phyloP scores from a whole-genome alignment of 192 early-diverging fungal genomes.

The Mortierella claussenii region DNA sequence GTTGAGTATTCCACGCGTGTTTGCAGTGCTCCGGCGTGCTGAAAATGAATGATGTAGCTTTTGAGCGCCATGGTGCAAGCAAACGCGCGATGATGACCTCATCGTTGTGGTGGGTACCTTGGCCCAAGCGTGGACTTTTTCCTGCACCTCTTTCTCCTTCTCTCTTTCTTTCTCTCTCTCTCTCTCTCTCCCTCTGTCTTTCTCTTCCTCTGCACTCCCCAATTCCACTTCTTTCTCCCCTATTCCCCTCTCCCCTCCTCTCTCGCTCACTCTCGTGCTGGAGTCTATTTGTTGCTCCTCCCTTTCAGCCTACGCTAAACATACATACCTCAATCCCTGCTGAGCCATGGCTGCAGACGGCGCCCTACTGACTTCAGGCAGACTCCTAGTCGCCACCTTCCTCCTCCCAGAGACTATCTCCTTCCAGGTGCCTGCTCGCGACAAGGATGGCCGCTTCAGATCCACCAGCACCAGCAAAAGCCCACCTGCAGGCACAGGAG shows the following conservation, averaged over 20 bases:
- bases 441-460: conserved; percentile 53
- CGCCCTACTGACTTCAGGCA: conserved; percentile 44
- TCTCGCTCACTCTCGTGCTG: too few species aligned
- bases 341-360: conserved; percentile 26
- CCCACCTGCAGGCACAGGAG: conserved; percentile 4
- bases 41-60: too few species aligned
- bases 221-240: background rate
- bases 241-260: background rate
- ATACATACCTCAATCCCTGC: background rate
- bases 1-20: too few species aligned
- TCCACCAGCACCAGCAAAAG: conserved; percentile 26
- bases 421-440: conserved; percentile 58
- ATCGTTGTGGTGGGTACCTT: too few species aligned
- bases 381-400: conserved; percentile 77
- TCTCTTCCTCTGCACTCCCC: background rate
- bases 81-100: too few species aligned
- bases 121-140: too few species aligned
- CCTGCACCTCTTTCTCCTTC: too few species aligned
- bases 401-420: conserved; percentile 81
- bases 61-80: too few species aligned
- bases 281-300: too few species aligned
- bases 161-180: too few species aligned
- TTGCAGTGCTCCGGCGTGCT: too few species aligned
- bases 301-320: background rate
- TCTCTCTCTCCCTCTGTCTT: too few species aligned